Base-by-base conservation (phyloP, 345 rosid species). In the Sisymbrium altissimum region DNA sequence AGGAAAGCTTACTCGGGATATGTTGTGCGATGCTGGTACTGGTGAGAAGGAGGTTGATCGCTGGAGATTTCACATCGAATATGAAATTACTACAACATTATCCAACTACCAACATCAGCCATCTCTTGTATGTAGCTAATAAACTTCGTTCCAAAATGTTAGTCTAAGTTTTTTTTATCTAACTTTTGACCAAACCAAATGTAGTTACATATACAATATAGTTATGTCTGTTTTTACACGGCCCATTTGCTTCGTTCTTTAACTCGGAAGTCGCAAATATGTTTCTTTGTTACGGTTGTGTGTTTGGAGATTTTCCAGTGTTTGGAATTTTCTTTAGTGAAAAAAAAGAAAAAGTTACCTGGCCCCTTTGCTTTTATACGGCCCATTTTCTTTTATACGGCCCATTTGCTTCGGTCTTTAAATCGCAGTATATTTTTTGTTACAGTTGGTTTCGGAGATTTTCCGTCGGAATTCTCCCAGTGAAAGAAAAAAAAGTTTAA, bases 1-100 rank as follows among this genome's bases (percentile, higher is more conserved):
- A 95, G 99, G 99, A 92, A 45, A 90, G 96, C 21, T 73, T 95
- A 72, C 92, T 95, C 10, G 87, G 99, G 63, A 67, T 95, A 75
- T 95, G 98, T 78, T 95, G 99, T 41, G 98, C 98, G 29, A 95
- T 95, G 99, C 82, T 95, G 75, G 85, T 95, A 77, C 86, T 95
- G 2, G 64, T 95, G 19, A 77, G 99, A 58, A 78, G 66, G 41
- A 72, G 78, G 39, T 43, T 78, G 17, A 66, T 78, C 33, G 82
- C 79, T 4, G 82, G 82, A 12, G 82, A 79, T 36, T 92, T 92
- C 83, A 92, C 80, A 15, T 84, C 92, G 15, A 92, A 84, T 75
- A 89, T 92, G 64, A 85, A 85, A 81, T 84, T 92, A 9, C 90
- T 92, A 21, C 97, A 92, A 74, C 80, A 85, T 45, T 92, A 92